Conservation (phyloP, 2,329 filamentous ascomycete genomes). For the Colletotrichum liriopes region DNA sequence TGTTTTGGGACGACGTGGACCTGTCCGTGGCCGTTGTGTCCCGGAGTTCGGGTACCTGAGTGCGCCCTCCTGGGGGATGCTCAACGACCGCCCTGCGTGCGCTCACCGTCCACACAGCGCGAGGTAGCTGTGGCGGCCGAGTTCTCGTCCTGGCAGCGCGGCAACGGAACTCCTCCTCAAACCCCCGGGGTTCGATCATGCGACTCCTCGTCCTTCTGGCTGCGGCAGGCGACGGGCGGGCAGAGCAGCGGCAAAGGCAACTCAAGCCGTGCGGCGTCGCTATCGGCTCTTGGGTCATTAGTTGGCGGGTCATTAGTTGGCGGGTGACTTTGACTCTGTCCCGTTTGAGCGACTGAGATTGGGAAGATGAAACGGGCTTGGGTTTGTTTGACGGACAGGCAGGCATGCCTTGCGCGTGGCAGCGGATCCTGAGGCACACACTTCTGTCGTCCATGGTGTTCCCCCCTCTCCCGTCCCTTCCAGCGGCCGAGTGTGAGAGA, state of each 20-base stretch:
- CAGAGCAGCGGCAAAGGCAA: too few relatives aligned
- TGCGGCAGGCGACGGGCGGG: too few relatives aligned
- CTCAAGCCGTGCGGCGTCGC: too few relatives aligned
- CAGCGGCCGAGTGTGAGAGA: constrained; percentile 11
- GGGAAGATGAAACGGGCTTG: constrained; percentile 32
- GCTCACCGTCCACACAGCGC: not conserved
- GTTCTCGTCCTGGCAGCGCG: not conserved
- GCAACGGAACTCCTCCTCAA: not conserved
- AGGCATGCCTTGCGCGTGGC: constrained; percentile 12
- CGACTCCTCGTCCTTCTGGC: too few relatives aligned
- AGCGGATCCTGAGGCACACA: constrained; percentile 21
- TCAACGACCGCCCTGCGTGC: constrained; percentile 3
- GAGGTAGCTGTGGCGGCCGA: not conserved
- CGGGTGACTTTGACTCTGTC: not conserved
- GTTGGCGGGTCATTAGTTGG: not conserved
- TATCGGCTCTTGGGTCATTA: too few relatives aligned
- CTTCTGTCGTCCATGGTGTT: constrained; percentile 6
- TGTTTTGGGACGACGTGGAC: constrained; percentile 27
- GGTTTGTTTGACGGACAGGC: constrained; percentile 29
- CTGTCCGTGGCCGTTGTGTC: constrained; percentile 12
- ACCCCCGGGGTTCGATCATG: too few relatives aligned
- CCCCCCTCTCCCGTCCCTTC: constrained; percentile 18
- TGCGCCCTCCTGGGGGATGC: constrained; percentile 2
- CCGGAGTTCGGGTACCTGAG: constrained; percentile 11
- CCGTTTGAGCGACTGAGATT: constrained; percentile 22